Evolutionary conservation across 2,329 filamentous ascomycete genomes (phyloP).

Genomic region (Aphanoascus verrucosus): DNA sequence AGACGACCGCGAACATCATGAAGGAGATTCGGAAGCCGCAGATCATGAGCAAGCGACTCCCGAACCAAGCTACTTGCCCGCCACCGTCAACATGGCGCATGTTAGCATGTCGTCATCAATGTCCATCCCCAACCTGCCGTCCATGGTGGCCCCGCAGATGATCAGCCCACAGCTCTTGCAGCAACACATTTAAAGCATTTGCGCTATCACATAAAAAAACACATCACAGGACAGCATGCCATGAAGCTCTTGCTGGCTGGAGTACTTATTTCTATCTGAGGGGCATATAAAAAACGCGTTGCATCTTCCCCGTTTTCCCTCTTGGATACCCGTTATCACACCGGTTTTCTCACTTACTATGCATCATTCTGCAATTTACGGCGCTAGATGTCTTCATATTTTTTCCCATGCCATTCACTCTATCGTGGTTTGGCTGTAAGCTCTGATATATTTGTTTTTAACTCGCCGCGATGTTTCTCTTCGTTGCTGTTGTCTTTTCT

Average conservation of each 20-base stretch:
- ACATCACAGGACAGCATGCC: background rate
- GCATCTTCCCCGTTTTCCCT: background rate
- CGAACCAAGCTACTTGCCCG: constrained; percentile 20
- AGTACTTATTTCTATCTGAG: background rate
- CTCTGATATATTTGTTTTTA: constrained; percentile 4
- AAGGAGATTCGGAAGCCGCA: constrained; percentile 70
- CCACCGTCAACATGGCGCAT: constrained; percentile 24
- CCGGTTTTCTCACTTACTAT: background rate
- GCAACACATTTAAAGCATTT: constrained; percentile 29
- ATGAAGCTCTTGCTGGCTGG: background rate
- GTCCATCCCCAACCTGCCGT: constrained; percentile 30
- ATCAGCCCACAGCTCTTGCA: constrained; percentile 35
- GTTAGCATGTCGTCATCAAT: constrained; percentile 31
- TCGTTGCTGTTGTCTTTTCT: background rate
- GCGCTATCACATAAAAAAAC: background rate
- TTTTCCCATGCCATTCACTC: background rate
- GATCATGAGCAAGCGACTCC: constrained; percentile 61
- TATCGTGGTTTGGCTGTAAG: background rate
- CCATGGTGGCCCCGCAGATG: constrained; percentile 35
- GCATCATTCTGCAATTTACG: constrained; percentile 7
- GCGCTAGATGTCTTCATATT: background rate
- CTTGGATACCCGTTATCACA: constrained; percentile 4
- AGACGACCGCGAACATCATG: constrained; percentile 79
- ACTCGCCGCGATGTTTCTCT: constrained; percentile 3
- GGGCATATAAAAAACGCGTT: constrained; percentile 1